phyloP scores from a whole-genome alignment of 768 basidiomycete genomes.

The Rhizopogon rudus region DNA sequence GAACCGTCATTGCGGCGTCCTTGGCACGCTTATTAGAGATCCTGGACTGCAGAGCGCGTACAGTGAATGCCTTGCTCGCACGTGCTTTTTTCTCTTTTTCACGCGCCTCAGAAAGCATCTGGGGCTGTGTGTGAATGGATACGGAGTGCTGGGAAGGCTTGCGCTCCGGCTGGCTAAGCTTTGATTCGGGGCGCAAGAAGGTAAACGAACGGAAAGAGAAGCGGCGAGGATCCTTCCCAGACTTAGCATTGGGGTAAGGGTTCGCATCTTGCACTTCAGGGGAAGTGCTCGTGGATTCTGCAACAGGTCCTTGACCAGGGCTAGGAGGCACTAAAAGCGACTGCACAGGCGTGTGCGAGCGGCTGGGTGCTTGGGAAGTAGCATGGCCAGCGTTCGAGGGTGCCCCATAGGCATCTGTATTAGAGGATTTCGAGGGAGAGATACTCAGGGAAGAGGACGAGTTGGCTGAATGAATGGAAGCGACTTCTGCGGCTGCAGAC shows the following conservation, averaged over 20 bases:
- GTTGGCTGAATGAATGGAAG: not conserved
- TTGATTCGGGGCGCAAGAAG: conserved; percentile 33
- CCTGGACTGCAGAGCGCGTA: conserved; percentile 23
- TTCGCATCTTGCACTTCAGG: conserved; percentile 3
- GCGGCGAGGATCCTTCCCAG: conserved; percentile 30
- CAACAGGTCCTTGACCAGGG: conserved; percentile 1
- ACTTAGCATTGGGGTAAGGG: not conserved
- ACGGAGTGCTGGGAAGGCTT: conserved; percentile 15
- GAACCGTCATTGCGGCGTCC: conserved; percentile 57
- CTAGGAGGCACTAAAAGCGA: conserved; percentile 4
- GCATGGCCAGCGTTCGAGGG: not conserved
- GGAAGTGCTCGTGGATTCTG: conserved; percentile 8
- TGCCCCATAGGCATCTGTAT: conserved; percentile 18
- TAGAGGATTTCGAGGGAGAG: conserved; percentile 15
- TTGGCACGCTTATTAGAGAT: conserved; percentile 57
- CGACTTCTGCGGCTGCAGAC: not conserved
- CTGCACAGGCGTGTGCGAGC: not conserved
- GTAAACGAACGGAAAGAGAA: conserved; percentile 45
- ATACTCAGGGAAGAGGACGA: conserved; percentile 4
- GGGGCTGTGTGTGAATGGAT: conserved; percentile 9
- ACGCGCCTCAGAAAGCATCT: conserved; percentile 28
- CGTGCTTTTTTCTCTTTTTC: conserved; percentile 38
- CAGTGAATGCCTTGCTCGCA: conserved; percentile 28
- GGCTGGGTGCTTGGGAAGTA: not conserved
- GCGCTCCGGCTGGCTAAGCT: conserved; percentile 25